Base-by-base conservation (phyloP, 768 basidiomycete genomes). In the Boletales sp. region DNA sequence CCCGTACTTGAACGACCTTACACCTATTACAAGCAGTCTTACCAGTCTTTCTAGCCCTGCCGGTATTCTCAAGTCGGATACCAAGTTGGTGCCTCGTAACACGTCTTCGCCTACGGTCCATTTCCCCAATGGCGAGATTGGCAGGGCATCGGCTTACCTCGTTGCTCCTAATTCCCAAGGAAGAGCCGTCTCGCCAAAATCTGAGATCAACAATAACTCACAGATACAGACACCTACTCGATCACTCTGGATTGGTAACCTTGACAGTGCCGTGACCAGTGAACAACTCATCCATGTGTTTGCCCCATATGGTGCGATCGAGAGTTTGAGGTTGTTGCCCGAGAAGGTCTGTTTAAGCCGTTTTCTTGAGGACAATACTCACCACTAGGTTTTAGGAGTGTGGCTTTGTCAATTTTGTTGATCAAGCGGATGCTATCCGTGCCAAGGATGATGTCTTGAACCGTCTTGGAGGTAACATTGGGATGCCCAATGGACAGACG, bases 351-450 rank as follows among this genome's bases (percentile, higher is more conserved):
- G 68, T 48, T 36, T 17, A 12, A 25, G 28, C 11, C 12, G 12
- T 4, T 28, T 8, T 8, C 30, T 56, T 38, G 41, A 42, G 7
- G 54, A 49, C 38, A 41, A 30, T 17, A 4, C 64, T 68, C n/a
- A 68, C 32, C n/a, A 14, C 40, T 41, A 8, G 31, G 44, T 50
- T 34, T 53, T 15, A 97, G 94, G 94, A 96, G 68, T 99, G 96
- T 65, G 96, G 95, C 9, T 99, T 99, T 66, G 95, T 99, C 65
- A 99, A 99, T 66, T 99, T 96, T 66, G 91, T 96, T 40, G 94
- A 96, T 56, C 88, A 90, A 65, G 79, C 83, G 1, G 95, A 98
- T 68, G 95, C 95, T n/a, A 86, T 98, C 56, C 85, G 92, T 50
- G 96, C 96, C 12, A 95, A 96, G 65, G 96, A 99, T 25, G 96